Evolutionary conservation across 164 flowering plant genomes (phyloP), one percentile per base, ranked within the genome.

Genomic region (Stephania yunnanensis): DNA sequence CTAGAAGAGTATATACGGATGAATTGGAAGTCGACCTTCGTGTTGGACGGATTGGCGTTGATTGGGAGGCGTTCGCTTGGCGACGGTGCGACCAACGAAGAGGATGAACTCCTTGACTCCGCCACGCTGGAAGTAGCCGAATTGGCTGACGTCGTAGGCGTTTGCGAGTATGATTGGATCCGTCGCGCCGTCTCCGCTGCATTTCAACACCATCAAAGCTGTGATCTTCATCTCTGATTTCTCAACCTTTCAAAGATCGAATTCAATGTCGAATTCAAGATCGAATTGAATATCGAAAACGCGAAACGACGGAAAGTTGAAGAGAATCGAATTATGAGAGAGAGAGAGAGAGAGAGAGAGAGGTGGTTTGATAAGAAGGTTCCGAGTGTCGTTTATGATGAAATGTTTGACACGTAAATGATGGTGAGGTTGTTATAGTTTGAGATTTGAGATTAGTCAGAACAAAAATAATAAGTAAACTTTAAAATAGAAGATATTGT

Each of bases 21-120:
- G 8, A 17, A 61, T n/a, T 5, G 19, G 7, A 25, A 25, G 20
- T 5, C 0, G 29, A 83, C 85, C 83, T 80, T 83, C 85, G 55
- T 80, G 83, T 70, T 80, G 80, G 61, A 83, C 83, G 13, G 85
- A 83, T 70, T 83, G 85, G 55, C 85, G 78, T 69, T 83, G 85
- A 9, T 73, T 76, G 2, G 83, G 83, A 3, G 85, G 78, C 1
- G 85, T 83, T 29, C 85, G 72, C 46, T 74, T 76, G 46, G 85
- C 85, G 36, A 83, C 81, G 53, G 85, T 83, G 22, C 85, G 83
- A 1, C 80, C 83, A 5, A 83, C 80, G 69, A 83, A 83, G 45
- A 76, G 67, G 69, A 83, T 78, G 71, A 80, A 83, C 52, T 83
- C 85, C 50, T 75, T 79, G 44, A 67, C 78, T 11, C 80, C 76